These are phyloP conservation scores for Citeromyces matritensis DNA, from an alignment of 805 yeast genomes.

Conservation along the genomic window DNA sequence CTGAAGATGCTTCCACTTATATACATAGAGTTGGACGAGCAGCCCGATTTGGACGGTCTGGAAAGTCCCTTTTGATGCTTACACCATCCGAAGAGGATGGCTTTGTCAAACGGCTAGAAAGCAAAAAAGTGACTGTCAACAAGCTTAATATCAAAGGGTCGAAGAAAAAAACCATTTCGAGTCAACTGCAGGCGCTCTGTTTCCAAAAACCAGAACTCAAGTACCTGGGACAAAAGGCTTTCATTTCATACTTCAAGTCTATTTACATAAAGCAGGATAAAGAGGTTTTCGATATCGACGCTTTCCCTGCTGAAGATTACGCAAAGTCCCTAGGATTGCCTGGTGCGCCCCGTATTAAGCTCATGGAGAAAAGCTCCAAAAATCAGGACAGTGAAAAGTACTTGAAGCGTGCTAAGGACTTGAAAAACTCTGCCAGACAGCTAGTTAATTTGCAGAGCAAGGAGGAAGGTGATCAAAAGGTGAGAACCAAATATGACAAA, in stretches of 20 bases:
- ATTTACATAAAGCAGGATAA: slow-evolving; percentile 79
- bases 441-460: slow-evolving; percentile 37
- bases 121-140: slow-evolving; percentile 54
- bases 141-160: slow-evolving; percentile 62
- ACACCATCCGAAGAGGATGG: slow-evolving; percentile 74
- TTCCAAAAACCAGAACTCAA: slow-evolving; percentile 87
- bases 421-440: slow-evolving; percentile 72
- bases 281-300: slow-evolving; percentile 65
- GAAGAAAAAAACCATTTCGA: slow-evolving; percentile 58
- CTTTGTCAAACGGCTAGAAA: slow-evolving; percentile 46
- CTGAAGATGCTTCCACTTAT: slow-evolving; percentile 81
- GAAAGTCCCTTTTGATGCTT: slow-evolving; percentile 70
- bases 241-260: slow-evolving; percentile 80
- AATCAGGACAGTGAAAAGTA: slow-evolving; percentile 21
- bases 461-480: slow-evolving; percentile 24
- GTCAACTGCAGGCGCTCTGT: slow-evolving; percentile 79
- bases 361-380: slow-evolving; percentile 27
- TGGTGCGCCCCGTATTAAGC: slow-evolving; percentile 87
- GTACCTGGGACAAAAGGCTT: slow-evolving; percentile 91
- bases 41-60: slow-evolving; percentile 76
- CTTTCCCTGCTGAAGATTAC: slow-evolving; percentile 65
- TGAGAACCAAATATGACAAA: slow-evolving; percentile 80
- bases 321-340: slow-evolving; percentile 89
- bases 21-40: slow-evolving; percentile 86
- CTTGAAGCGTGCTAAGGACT: slow-evolving; percentile 37